Evolutionary conservation across 2,329 filamentous ascomycete genomes (phyloP).

Genomic region (Botrytis squamosa): DNA sequence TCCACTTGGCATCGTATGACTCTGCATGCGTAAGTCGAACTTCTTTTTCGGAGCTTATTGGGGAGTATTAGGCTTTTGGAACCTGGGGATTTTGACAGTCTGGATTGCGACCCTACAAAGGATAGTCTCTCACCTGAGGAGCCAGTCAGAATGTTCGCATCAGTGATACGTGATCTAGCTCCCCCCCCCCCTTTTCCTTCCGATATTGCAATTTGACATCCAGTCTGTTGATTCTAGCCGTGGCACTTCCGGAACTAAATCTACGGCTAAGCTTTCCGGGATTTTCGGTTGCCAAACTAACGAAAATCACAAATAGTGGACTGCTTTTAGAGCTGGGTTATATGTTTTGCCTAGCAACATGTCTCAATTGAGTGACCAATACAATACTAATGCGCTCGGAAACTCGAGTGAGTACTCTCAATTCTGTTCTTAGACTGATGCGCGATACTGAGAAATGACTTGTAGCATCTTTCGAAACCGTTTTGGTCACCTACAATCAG

Average conservation of each 20-base stretch:
- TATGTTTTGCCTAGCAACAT: constrained; percentile 24
- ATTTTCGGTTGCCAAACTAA: not conserved
- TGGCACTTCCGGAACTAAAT: not conserved
- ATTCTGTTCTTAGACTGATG: not conserved
- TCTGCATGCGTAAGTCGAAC: constrained; percentile 11
- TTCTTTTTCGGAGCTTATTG: not conserved
- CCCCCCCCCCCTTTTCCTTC: too few species aligned
- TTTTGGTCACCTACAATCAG: constrained; percentile 21
- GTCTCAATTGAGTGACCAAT: not conserved
- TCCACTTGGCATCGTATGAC: constrained; percentile 16
- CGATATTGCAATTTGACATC: not conserved
- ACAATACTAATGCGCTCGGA: constrained; percentile 5
- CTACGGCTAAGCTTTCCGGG: not conserved
- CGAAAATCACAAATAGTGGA: constrained; percentile 22
- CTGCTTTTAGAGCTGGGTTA: constrained; percentile 23
- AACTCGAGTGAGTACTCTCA: constrained; percentile 15
- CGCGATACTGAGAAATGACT: not conserved
- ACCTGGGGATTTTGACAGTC: not conserved
- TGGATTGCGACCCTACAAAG: not conserved
- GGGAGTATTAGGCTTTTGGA: too few species aligned
- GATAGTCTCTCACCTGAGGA: too few species aligned
- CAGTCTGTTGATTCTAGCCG: not conserved
- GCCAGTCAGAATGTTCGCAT: too few species aligned
- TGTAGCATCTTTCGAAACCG: constrained; percentile 23
- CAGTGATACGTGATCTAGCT: too few species aligned